A percentile compares a stretch with the other conserved stretches of the same genome.
These are phyloP conservation scores for Ambrosia hybrid DNA, from an alignment of 140 eudicot genomes.

Conservation along the genomic window DNA sequence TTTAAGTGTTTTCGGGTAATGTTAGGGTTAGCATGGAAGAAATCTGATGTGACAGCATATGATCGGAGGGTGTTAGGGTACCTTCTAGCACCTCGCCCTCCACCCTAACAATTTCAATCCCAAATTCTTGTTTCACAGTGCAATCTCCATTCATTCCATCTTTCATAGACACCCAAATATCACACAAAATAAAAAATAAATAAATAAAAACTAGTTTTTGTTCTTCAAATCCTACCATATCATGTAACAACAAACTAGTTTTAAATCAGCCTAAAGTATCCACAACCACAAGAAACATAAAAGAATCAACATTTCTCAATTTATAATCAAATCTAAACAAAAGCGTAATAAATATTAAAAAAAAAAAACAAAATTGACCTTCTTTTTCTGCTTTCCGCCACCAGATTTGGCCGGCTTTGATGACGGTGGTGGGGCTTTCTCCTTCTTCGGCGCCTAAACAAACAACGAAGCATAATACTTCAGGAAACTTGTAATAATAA, in stretches of 20 bases:
- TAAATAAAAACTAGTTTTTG: neutral
- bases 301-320: neutral
- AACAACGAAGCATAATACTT: neutral
- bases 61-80: too few relatives aligned
- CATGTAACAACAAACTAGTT: neutral
- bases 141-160: neutral
- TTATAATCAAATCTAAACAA: too few relatives aligned
- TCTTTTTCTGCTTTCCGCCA: slow-evolving; percentile 40
- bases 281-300: neutral
- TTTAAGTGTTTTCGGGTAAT: too few relatives aligned
- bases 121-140: neutral
- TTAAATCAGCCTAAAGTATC: neutral
- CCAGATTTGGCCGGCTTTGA: slow-evolving; percentile 38
- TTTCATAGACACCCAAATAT: neutral
- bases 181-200: neutral
- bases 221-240: neutral
- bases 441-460: slow-evolving; percentile 37
- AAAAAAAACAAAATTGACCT: slow-evolving; percentile 3
- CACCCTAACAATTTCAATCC: neutral
- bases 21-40: too few relatives aligned
- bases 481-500: neutral
- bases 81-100: too few relatives aligned
- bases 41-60: too few relatives aligned
- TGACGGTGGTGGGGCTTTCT: slow-evolving; percentile 37
- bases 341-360: neutral